Percentiles rank a stretch among this genome's conserved stretches.
Conservation (phyloP, 106 monocot species). For the Iris macrosiphon region DNA sequence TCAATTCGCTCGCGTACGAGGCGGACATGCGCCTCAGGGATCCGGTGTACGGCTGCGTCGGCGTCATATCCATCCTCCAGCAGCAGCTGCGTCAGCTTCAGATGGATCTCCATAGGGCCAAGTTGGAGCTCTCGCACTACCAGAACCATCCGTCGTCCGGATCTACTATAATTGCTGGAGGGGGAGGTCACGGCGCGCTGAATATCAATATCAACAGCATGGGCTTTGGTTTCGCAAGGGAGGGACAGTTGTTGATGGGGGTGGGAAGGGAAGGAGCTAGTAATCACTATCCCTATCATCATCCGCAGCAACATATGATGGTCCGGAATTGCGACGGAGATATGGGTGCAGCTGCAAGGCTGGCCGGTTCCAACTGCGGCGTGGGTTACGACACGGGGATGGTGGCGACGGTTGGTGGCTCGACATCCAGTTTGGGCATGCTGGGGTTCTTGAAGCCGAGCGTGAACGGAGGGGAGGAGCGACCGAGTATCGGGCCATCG, state of each 20-base stretch:
- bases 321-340: slow-evolving; percentile 23
- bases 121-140: slow-evolving; percentile 69
- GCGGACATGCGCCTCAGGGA: slow-evolving; percentile 76
- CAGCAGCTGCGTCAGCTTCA: slow-evolving; percentile 77
- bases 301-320: slow-evolving; percentile 19
- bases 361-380: slow-evolving; percentile 21
- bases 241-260: slow-evolving; percentile 10
- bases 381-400: slow-evolving; percentile 31
- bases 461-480: slow-evolving; percentile 35
- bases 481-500: slow-evolving; percentile 22
- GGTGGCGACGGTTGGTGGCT: slow-evolving; percentile 13
- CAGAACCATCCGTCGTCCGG: slow-evolving; percentile 5
- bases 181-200: no score
- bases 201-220: no score
- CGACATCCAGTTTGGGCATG: slow-evolving; percentile 12
- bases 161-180: no score
- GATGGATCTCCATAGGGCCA: slow-evolving; percentile 53
- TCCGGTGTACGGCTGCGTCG: slow-evolving; percentile 87
- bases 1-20: slow-evolving; percentile 86
- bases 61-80: slow-evolving; percentile 83
- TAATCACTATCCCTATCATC: no score
- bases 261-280: no score
- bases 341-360: slow-evolving; percentile 26
- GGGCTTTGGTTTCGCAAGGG: slow-evolving; percentile 16
- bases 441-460: slow-evolving; percentile 36